A percentile compares a stretch with the other conserved stretches of the same genome.
Conservation (phyloP, 371 early-diverging fungal species). For the Apophysomyces sp. region DNA sequence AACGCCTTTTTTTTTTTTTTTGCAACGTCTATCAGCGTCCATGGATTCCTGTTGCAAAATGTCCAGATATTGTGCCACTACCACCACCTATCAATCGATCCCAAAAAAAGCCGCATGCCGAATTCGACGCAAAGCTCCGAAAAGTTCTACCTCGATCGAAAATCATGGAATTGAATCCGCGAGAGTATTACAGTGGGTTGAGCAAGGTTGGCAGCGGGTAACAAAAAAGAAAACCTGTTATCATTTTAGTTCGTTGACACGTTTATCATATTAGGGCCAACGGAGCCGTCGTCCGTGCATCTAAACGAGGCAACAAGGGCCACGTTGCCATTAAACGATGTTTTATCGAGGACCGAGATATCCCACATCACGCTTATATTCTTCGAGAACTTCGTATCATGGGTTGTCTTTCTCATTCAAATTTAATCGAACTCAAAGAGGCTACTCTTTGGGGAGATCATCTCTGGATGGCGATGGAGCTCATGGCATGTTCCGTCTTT, state of each 20-base stretch:
- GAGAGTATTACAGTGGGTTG: constrained; percentile 32
- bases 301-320: constrained; percentile 17
- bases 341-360: constrained; percentile 47
- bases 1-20: too few relatives aligned
- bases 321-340: constrained; percentile 55
- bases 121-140: constrained; percentile 46
- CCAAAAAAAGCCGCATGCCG: constrained; percentile 35
- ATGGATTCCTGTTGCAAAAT: constrained; percentile 47
- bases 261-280: constrained; percentile 21
- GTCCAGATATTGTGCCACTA: constrained; percentile 36
- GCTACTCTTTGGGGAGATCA: constrained; percentile 45
- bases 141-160: constrained; percentile 44
- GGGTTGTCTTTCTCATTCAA: constrained; percentile 41
- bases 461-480: constrained; percentile 54
- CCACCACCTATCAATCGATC: constrained; percentile 24
- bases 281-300: constrained; percentile 31
- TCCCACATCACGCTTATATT: constrained; percentile 42
- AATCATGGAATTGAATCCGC: constrained; percentile 42
- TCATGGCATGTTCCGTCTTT: constrained; percentile 53
- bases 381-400: constrained; percentile 49
- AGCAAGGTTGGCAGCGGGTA: constrained; percentile 51
- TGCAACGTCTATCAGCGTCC: constrained; percentile 1
- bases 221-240: too few relatives aligned
- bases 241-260: too few relatives aligned
- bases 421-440: constrained; percentile 39